Conservation (phyloP, 73 alveolate genomes). For the Paramecium sonneborni region DNA sequence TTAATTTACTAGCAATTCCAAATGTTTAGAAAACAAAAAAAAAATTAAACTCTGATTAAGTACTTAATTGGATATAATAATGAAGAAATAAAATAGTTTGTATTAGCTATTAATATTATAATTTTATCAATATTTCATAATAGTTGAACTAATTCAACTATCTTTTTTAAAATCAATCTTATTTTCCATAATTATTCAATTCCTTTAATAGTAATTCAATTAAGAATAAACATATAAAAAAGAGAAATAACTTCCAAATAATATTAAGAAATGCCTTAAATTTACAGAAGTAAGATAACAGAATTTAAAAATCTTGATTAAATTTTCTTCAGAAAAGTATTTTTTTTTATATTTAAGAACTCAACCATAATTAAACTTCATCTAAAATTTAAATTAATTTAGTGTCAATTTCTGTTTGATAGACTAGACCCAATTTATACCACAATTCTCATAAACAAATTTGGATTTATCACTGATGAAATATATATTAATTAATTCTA, state of each 20-base stretch:
- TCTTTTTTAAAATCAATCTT: background rate
- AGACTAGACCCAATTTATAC: background rate
- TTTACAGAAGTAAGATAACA: background rate
- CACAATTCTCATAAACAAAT: background rate
- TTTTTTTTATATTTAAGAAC: background rate
- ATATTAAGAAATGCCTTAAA: background rate
- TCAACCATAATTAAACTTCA: constrained; percentile 42
- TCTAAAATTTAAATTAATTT: background rate
- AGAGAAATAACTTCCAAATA: background rate
- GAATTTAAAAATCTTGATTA: background rate
- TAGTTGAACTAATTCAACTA: background rate
- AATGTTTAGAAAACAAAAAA: background rate
- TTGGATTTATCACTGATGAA: background rate
- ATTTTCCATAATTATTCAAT: background rate
- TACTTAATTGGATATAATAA: background rate
- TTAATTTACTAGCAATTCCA: background rate
- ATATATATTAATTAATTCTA: background rate
- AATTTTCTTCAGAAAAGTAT: background rate
- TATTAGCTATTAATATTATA: background rate
- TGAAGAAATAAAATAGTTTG: background rate
- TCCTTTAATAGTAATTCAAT: background rate
- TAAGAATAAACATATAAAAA: background rate
- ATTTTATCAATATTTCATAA: background rate
- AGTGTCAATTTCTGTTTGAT: background rate
- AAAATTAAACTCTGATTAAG: background rate